phyloP scores from a whole-genome alignment of 164 flowering plant species.

The Umbilicus rupestris region DNA sequence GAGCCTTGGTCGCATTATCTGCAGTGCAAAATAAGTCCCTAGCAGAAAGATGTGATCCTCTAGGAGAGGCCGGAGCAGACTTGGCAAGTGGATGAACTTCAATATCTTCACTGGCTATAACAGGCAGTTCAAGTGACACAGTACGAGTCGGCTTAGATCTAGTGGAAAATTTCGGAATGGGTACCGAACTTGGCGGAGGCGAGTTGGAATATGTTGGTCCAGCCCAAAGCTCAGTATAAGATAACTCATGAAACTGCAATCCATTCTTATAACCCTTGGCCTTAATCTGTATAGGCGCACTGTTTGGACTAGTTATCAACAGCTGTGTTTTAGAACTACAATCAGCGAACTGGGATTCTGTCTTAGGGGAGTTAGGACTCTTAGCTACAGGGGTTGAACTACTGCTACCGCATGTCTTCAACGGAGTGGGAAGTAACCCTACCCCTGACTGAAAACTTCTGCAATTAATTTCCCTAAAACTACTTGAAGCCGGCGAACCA shows the following conservation, averaged over 20 bases:
- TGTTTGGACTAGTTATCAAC: constrained; percentile 14
- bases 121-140: constrained; percentile 61
- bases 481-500: constrained; percentile 19
- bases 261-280: constrained; percentile 18
- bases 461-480: constrained; percentile 46
- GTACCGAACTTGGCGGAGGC: constrained; percentile 93
- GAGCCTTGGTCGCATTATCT: constrained; percentile 58
- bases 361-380: constrained; percentile 24
- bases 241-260: constrained; percentile 15
- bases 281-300: constrained; percentile 31
- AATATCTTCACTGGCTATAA: constrained; percentile 20
- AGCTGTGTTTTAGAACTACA: background rate
- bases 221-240: constrained; percentile 55
- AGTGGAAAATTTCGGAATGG: constrained; percentile 75
- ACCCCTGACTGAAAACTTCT: constrained; percentile 44
- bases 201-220: constrained; percentile 81
- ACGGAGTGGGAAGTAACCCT: constrained; percentile 59
- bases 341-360: background rate
- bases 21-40: constrained; percentile 19
- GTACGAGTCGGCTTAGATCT: constrained; percentile 57
- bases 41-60: constrained; percentile 26
- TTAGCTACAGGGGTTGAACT: constrained; percentile 20
- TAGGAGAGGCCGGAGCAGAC: constrained; percentile 89
- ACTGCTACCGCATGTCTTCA: constrained; percentile 19
- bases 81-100: constrained; percentile 38